A percentile compares a stretch with the other conserved stretches of the same genome.
Conservation (phyloP, 1,284 basidiomycete species). For the Schizophyllum commune region DNA sequence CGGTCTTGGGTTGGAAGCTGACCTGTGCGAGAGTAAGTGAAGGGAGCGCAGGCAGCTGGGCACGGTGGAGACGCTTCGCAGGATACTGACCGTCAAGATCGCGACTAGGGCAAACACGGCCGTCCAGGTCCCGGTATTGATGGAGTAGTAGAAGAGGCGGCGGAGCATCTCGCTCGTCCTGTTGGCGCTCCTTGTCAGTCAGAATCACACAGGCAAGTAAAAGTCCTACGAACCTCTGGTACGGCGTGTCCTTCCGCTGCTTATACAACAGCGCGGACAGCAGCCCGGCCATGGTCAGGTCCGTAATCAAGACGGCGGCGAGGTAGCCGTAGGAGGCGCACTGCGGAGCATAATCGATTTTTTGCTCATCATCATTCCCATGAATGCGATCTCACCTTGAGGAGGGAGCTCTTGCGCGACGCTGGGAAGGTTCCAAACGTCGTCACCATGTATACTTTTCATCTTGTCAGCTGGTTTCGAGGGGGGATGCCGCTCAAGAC, state of each 20-base stretch:
- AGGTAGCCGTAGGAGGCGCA: background rate
- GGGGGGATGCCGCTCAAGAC: no score
- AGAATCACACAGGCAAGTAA: background rate
- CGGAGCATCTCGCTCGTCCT: background rate
- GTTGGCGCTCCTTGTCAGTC: background rate
- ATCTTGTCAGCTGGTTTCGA: no score
- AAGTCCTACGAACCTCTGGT: background rate
- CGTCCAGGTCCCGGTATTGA: conserved; percentile 9
- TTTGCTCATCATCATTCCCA: no score
- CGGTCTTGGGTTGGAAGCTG: background rate
- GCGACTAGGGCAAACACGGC: conserved; percentile 2
- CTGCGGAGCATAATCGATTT: no score
- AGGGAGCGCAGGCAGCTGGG: background rate
- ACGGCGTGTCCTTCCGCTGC: background rate
- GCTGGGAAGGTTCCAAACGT: background rate
- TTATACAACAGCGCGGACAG: background rate
- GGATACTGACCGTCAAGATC: conserved; percentile 2
- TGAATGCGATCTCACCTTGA: no score
- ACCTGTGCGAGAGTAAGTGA: conserved; percentile 1
- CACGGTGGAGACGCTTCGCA: background rate
- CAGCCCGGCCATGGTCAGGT: background rate
- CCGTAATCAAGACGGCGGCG: background rate
- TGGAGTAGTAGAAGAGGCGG: background rate
- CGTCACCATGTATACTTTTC: background rate
- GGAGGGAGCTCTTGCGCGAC: no score